A percentile compares a stretch with the other conserved stretches of the same genome.
These are phyloP conservation scores for Metschnikowia anglica DNA, from an alignment of 805 yeast genomes.

Conservation along the genomic window DNA sequence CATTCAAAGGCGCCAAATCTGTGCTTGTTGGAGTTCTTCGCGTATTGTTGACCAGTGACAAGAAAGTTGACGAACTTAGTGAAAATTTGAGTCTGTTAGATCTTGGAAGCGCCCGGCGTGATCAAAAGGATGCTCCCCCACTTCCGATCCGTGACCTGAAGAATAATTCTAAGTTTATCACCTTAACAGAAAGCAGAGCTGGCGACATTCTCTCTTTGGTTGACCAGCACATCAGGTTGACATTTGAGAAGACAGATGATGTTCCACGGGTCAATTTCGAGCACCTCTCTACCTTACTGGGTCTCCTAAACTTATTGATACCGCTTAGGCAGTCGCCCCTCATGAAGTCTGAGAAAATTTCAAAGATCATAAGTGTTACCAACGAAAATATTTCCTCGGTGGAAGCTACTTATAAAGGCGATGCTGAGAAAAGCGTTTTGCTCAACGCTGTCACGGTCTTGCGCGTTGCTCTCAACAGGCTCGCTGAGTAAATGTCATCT, in stretches of 20 bases:
- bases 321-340: slow-evolving; percentile 28
- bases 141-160: slow-evolving; percentile 19
- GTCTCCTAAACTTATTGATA: slow-evolving; percentile 55
- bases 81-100: slow-evolving; percentile 15
- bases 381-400: slow-evolving; percentile 18
- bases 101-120: slow-evolving; percentile 24
- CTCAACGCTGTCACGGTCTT: slow-evolving; percentile 36
- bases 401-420: slow-evolving; percentile 23
- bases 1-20: slow-evolving; percentile 58
- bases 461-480: slow-evolving; percentile 36
- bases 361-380: slow-evolving; percentile 18
- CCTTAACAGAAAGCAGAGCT: slow-evolving; percentile 42
- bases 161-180: slow-evolving; percentile 39
- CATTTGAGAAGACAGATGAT: slow-evolving; percentile 28
- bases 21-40: slow-evolving; percentile 67
- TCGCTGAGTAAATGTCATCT: slow-evolving; percentile 12
- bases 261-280: slow-evolving; percentile 23
- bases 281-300: slow-evolving; percentile 46
- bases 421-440: slow-evolving; percentile 20
- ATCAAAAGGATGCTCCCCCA: slow-evolving; percentile 16
- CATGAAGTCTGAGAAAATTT: slow-evolving; percentile 18
- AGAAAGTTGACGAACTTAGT: slow-evolving; percentile 12
- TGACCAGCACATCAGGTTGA: slow-evolving; percentile 34
- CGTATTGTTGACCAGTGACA: slow-evolving; percentile 48
- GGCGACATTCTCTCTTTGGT: slow-evolving; percentile 45